Evolutionary conservation across 495 filamentous ascomycete genomes (phyloP).

Genomic region (Aspergillus wentii): DNA sequence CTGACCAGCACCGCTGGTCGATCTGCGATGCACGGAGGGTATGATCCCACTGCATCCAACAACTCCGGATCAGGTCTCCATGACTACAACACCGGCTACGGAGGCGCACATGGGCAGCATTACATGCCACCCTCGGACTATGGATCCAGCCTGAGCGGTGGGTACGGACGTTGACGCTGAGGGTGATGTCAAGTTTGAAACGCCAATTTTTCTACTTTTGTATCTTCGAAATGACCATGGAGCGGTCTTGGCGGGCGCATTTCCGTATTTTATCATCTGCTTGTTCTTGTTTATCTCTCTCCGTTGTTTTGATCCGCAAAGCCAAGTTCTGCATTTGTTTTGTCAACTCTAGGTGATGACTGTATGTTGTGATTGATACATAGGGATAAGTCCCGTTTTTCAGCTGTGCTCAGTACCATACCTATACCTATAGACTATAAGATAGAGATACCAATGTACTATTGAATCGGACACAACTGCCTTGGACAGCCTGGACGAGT

Average conservation of each 20-base stretch:
- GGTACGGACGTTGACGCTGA: constrained; percentile 20
- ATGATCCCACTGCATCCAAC: constrained; percentile 34
- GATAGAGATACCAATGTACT: too few species aligned
- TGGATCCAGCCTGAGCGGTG: constrained; percentile 16
- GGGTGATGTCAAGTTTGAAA: too few species aligned
- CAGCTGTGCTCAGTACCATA: too few species aligned
- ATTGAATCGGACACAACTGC: too few species aligned
- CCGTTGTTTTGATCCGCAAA: constrained; percentile 1
- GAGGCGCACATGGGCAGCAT: constrained; percentile 40
- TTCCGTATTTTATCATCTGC: constrained; percentile 17
- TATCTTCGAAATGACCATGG: constrained; percentile 29
- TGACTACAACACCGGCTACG: constrained; percentile 44
- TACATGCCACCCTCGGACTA: constrained; percentile 23
- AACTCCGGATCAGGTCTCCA: constrained; percentile 27
- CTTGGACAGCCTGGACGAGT: too few species aligned
- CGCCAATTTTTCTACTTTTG: constrained; percentile 16
- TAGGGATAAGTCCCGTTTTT: too few species aligned
- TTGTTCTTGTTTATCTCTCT: constrained; percentile 6
- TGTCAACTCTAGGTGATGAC: constrained; percentile 1
- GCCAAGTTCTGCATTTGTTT: constrained; percentile 4
- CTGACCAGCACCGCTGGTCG: constrained; percentile 30
- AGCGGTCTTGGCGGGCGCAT: constrained; percentile 35
- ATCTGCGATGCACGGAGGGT: constrained; percentile 30
- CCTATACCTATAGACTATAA: too few species aligned
- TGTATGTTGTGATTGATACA: too few species aligned